Conservation (phyloP, 2,329 filamentous ascomycete genomes). For the Fusarium subtropicale region DNA sequence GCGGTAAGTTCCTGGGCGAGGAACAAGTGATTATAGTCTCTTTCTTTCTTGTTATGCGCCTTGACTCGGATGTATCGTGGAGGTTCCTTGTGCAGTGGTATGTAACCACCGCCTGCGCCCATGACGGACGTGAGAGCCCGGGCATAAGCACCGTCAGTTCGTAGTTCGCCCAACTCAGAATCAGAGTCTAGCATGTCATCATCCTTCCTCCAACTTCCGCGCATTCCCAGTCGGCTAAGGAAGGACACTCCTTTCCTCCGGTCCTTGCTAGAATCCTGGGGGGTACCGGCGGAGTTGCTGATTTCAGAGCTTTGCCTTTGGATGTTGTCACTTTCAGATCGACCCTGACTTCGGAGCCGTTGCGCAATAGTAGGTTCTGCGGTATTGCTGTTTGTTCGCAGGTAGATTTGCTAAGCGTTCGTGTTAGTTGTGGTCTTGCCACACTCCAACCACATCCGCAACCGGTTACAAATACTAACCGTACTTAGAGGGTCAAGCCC, state of each 20-base stretch:
- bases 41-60: slow-evolving; percentile 80
- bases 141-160: slow-evolving; percentile 84
- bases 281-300: slow-evolving; percentile 52
- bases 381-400: slow-evolving; percentile 53
- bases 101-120: slow-evolving; percentile 76
- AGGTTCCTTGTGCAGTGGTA: slow-evolving; percentile 87
- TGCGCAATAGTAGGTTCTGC: slow-evolving; percentile 62
- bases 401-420: slow-evolving; percentile 53
- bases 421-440: slow-evolving; percentile 15
- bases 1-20: slow-evolving; percentile 88
- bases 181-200: slow-evolving; percentile 70
- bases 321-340: slow-evolving; percentile 63
- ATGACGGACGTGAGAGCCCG: slow-evolving; percentile 83
- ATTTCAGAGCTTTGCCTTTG: slow-evolving; percentile 58
- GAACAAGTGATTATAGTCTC: slow-evolving; percentile 88
- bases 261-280: slow-evolving; percentile 65
- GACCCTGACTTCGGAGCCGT: slow-evolving; percentile 63
- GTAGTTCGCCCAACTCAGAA: slow-evolving; percentile 74
- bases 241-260: slow-evolving; percentile 90
- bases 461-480: slow-evolving; percentile 42
- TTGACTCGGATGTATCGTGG: slow-evolving; percentile 91
- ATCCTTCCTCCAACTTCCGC: slow-evolving; percentile 79
- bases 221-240: slow-evolving; percentile 82
- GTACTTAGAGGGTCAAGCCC: slow-evolving; percentile 56
- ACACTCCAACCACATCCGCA: background rate